Conservation (phyloP, 106 monocot species). For the Narthecium ossifragum region DNA sequence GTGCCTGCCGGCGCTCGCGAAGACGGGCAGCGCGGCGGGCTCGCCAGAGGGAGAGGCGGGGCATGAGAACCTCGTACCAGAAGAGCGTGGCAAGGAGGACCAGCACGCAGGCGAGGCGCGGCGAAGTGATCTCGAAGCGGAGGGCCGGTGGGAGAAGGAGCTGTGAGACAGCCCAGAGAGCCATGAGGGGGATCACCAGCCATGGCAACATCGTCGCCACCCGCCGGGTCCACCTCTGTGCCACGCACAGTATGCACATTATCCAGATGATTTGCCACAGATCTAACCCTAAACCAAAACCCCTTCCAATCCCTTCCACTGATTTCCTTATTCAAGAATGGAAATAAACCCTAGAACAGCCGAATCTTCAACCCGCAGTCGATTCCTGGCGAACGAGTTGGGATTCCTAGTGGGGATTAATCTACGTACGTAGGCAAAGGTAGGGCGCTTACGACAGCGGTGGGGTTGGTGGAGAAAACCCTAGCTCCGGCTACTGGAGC, state of each 20-base stretch:
- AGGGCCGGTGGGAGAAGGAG: slow-evolving; percentile 37
- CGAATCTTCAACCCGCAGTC: too few relatives aligned
- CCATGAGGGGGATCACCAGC: slow-evolving; percentile 50
- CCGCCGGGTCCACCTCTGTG: slow-evolving; percentile 54
- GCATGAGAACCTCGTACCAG: slow-evolving; percentile 68
- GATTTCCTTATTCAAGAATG: too few relatives aligned
- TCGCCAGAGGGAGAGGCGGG: slow-evolving; percentile 46
- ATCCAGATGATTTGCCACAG: too few relatives aligned
- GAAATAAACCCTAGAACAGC: too few relatives aligned
- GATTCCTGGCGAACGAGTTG: too few relatives aligned
- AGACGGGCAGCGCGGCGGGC: slow-evolving; percentile 51
- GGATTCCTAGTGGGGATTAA: too few relatives aligned
- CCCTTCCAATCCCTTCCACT: too few relatives aligned
- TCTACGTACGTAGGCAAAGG: too few relatives aligned
- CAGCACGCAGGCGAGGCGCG: slow-evolving; percentile 50
- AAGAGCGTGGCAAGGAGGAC: slow-evolving; percentile 54
- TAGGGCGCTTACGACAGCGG: too few relatives aligned
- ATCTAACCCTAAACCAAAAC: too few relatives aligned
- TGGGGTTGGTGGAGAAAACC: too few relatives aligned
- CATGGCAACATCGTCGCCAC: slow-evolving; percentile 66
- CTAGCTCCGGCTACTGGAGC: too few relatives aligned
- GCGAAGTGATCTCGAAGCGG: slow-evolving; percentile 60
- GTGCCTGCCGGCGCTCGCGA: slow-evolving; percentile 33
- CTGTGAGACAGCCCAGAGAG: slow-evolving; percentile 60
- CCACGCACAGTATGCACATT: slow-evolving; percentile 82